A percentile compares a stretch with the other conserved stretches of the same genome.
These are phyloP conservation scores for Pyrus betulifolia DNA, from an alignment of 306 rosid genomes.

Conservation along the genomic window DNA sequence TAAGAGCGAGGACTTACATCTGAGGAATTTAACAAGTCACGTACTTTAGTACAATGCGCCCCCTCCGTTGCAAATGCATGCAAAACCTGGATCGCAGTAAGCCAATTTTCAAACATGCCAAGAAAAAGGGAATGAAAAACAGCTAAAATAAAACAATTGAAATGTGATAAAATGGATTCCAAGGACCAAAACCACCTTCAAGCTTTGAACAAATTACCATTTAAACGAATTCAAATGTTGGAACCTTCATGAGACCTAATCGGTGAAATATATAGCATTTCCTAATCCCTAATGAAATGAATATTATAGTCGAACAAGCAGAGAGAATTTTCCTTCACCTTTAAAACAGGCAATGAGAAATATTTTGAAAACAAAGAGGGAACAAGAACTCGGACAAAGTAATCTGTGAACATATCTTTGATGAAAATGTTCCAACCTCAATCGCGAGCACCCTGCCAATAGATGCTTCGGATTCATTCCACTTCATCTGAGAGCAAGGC, in stretches of 20 bases:
- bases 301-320: background rate
- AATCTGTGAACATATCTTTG: background rate
- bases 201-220: background rate
- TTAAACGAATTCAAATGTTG: background rate
- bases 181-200: background rate
- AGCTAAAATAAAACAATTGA: background rate
- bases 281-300: background rate
- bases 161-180: background rate
- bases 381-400: background rate
- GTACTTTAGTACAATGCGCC: constrained; percentile 94
- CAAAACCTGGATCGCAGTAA: constrained; percentile 63
- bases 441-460: constrained; percentile 97
- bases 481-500: constrained; percentile 92
- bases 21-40: constrained; percentile 77
- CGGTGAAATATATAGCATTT: background rate
- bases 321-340: background rate
- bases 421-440: constrained; percentile 59
- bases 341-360: background rate
- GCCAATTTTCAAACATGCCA: background rate
- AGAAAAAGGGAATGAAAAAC: background rate
- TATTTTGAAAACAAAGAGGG: background rate
- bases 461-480: constrained; percentile 99
- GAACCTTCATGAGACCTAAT: background rate
- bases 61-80: constrained; percentile 99
- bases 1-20: constrained; percentile 50